These are phyloP conservation scores for Populus pruinosa DNA, from an alignment of 345 rosid species.

Conservation along the genomic window DNA sequence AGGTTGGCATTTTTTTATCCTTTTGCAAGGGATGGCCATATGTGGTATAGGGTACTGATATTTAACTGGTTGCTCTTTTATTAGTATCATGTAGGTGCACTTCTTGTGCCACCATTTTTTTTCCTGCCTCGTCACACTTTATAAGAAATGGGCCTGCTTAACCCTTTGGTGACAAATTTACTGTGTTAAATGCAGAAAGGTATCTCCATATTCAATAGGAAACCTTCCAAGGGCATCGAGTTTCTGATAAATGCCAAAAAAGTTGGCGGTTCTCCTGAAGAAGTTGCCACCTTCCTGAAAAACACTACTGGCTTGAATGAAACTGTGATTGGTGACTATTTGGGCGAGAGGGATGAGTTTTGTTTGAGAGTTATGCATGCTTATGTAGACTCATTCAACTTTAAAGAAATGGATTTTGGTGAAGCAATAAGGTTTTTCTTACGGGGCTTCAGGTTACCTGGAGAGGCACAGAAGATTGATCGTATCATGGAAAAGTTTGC, in stretches of 20 bases:
- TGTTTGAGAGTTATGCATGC: conserved; percentile 92
- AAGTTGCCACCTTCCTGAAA: conserved; percentile 76
- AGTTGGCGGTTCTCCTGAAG: conserved; percentile 73
- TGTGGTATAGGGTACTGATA: neutral
- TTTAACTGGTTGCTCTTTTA: neutral
- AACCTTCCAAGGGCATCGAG: conserved; percentile 88
- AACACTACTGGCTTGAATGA: conserved; percentile 68
- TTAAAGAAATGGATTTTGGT: conserved; percentile 79
- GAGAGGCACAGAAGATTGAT: conserved; percentile 99
- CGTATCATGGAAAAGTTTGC: conserved; percentile 98
- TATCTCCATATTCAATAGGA: conserved; percentile 72
- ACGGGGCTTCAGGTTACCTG: conserved; percentile 84
- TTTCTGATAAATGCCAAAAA: conserved; percentile 71
- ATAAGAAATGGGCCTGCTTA: neutral
- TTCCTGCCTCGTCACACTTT: neutral
- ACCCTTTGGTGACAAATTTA: conserved; percentile 22
- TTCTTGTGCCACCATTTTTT: neutral
- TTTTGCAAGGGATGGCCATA: neutral
- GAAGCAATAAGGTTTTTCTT: conserved; percentile 90
- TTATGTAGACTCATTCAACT: conserved; percentile 86
- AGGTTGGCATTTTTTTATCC: conserved; percentile 44
- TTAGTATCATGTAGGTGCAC: neutral
- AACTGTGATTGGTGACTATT: conserved; percentile 87
- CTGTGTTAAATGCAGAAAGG: conserved; percentile 77
- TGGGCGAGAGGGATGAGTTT: conserved; percentile 95